These are phyloP conservation scores for Diutina pseudorugosa DNA, from an alignment of 1,139 yeast genomes.

Conservation along the genomic window DNA sequence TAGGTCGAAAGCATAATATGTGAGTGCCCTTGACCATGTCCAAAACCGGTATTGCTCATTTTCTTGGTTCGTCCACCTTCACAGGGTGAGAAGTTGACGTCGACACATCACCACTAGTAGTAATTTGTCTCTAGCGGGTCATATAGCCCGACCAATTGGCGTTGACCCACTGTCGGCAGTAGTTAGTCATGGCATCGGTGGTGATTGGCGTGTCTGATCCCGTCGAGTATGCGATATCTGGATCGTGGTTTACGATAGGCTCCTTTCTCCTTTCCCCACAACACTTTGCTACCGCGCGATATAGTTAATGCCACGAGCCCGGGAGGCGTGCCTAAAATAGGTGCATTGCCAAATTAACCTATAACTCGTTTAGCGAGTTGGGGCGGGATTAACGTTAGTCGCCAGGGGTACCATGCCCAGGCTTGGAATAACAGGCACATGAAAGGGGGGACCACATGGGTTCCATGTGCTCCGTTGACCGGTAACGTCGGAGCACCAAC, in stretches of 20 bases:
- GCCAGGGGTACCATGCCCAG: neutral
- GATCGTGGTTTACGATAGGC: neutral
- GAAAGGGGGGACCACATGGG: neutral
- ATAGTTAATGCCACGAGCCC: neutral
- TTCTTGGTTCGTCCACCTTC: neutral
- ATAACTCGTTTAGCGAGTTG: neutral
- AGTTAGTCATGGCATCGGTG: too few species aligned
- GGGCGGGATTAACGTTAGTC: neutral
- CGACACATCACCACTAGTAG: too few species aligned
- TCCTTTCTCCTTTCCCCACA: too few species aligned
- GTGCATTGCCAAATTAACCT: neutral
- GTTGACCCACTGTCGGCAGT: too few species aligned
- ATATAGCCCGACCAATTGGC: too few species aligned
- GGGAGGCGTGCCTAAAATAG: neutral
- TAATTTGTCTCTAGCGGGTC: too few species aligned
- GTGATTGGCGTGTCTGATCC: too few species aligned
- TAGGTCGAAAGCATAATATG: neutral
- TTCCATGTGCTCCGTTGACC: too few species aligned
- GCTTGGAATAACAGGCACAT: neutral
- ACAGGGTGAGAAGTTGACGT: neutral
- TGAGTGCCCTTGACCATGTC: neutral
- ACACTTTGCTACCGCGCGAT: neutral
- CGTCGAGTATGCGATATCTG: neutral
- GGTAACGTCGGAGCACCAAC: too few species aligned
- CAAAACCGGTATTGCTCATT: neutral